Evolutionary conservation across 2,329 filamentous ascomycete species (phyloP).

Genomic region (Fusarium metavorans): DNA sequence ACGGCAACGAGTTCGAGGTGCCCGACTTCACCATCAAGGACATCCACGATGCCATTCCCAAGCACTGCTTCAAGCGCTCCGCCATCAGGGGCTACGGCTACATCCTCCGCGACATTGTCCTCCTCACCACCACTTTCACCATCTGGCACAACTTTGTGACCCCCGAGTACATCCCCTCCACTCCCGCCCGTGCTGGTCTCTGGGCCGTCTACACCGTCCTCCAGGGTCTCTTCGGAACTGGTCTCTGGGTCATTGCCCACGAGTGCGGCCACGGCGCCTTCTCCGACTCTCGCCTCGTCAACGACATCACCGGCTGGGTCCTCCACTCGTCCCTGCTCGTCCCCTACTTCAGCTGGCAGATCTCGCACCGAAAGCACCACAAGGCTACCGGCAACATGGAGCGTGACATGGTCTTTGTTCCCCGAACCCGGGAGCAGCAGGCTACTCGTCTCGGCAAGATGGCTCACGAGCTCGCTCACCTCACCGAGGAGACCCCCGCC

Average conservation of each 20-base stretch:
- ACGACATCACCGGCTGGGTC: conserved; percentile 93
- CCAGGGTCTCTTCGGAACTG: conserved; percentile 93
- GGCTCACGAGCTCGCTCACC: conserved; percentile 85
- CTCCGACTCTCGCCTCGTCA: conserved; percentile 89
- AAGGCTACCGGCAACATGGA: conserved; percentile 98
- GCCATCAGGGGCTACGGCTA: conserved; percentile 81
- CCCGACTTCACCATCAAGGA: conserved; percentile 98
- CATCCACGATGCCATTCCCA: conserved; percentile 95
- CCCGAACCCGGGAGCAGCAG: conserved; percentile 86
- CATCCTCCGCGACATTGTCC: conserved; percentile 83
- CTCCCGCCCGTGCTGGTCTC: conserved; percentile 72
- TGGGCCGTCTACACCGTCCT: conserved; percentile 79
- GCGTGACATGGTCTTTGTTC: conserved; percentile 99
- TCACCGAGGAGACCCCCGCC: conserved; percentile 95
- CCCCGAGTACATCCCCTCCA: conserved; percentile 82
- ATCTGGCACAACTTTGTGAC: conserved; percentile 92
- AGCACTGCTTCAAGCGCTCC: conserved; percentile 95
- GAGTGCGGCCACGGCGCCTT: conserved; percentile 98
- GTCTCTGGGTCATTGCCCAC: conserved; percentile 95
- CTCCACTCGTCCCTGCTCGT: conserved; percentile 90
- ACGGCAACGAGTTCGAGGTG: conserved; percentile 93
- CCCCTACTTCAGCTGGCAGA: conserved; percentile 99
- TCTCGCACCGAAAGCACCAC: conserved; percentile 99
- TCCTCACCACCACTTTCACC: conserved; percentile 82
- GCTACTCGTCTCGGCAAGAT: conserved; percentile 80